These are phyloP conservation scores for Polyplosphaeria fusca DNA, from an alignment of 495 filamentous ascomycete genomes.

Conservation along the genomic window DNA sequence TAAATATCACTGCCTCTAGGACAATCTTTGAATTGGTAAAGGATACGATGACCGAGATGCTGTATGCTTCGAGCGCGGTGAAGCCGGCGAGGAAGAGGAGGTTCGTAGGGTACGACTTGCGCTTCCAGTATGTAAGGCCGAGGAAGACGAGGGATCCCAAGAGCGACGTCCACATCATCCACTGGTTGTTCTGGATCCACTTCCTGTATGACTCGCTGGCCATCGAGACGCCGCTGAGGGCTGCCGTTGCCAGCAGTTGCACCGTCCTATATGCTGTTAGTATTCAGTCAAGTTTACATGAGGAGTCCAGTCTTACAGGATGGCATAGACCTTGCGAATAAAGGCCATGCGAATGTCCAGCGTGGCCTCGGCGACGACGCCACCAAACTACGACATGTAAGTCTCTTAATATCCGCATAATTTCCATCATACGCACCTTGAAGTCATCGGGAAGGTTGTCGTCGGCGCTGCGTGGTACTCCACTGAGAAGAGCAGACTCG, in stretches of 20 bases:
- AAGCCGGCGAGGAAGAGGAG: conserved; percentile 88
- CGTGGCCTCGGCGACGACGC: conserved; percentile 85
- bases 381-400: conserved; percentile 63
- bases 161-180: conserved; percentile 81
- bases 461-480: conserved; percentile 72
- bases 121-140: conserved; percentile 93
- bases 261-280: conserved; percentile 76
- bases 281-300: conserved; percentile 13
- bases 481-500: conserved; percentile 54
- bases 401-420: neutral
- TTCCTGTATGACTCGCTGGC: conserved; percentile 71
- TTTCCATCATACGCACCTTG: conserved; percentile 53
- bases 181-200: conserved; percentile 83
- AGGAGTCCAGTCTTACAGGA: conserved; percentile 54
- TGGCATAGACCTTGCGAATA: conserved; percentile 88
- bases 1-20: conserved; percentile 84
- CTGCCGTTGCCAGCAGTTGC: conserved; percentile 80
- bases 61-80: conserved; percentile 90
- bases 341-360: conserved; percentile 97
- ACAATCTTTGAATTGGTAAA: conserved; percentile 81
- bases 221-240: conserved; percentile 80
- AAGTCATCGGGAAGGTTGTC: conserved; percentile 96
- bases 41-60: conserved; percentile 83
- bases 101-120: conserved; percentile 93
- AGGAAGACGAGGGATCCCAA: conserved; percentile 78